These are phyloP conservation scores for Colletotrichum australisinense DNA, from an alignment of 2,329 filamentous ascomycete genomes.

Conservation along the genomic window DNA sequence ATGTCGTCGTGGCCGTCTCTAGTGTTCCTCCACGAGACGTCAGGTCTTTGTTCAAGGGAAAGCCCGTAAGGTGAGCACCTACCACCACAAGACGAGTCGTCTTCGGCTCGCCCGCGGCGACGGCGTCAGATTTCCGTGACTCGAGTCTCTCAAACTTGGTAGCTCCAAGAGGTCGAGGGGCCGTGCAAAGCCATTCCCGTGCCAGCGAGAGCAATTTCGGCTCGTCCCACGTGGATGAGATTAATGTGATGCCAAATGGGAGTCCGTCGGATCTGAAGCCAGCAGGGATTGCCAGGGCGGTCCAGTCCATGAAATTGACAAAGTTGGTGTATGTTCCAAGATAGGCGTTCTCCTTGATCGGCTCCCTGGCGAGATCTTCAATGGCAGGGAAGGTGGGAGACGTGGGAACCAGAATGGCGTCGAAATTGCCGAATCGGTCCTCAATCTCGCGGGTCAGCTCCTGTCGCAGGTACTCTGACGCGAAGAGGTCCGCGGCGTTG, in stretches of 20 bases:
- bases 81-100: slow-evolving; percentile 43
- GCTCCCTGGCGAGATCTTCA: slow-evolving; percentile 60
- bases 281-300: slow-evolving; percentile 64
- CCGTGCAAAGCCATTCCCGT: slow-evolving; percentile 41
- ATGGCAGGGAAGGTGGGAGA: slow-evolving; percentile 64
- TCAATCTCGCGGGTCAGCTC: slow-evolving; percentile 55
- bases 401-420: slow-evolving; percentile 67
- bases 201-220: slow-evolving; percentile 43
- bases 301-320: slow-evolving; percentile 70
- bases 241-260: slow-evolving; percentile 52
- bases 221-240: slow-evolving; percentile 50
- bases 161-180: slow-evolving; percentile 41
- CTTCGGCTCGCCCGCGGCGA: slow-evolving; percentile 33
- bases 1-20: slow-evolving; percentile 41
- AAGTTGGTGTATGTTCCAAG: slow-evolving; percentile 70
- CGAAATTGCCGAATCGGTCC: slow-evolving; percentile 52
- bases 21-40: slow-evolving; percentile 43
- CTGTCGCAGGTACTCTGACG: slow-evolving; percentile 50
- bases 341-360: slow-evolving; percentile 63
- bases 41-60: slow-evolving; percentile 49
- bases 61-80: slow-evolving; percentile 48
- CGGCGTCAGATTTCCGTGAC: slow-evolving; percentile 7
- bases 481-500: slow-evolving; percentile 59
- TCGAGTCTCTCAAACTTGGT: slow-evolving; percentile 38
- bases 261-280: slow-evolving; percentile 50